Base-by-base conservation (phyloP, 225 moss, liverwort and hornwort species). In the Pseudisothecium myosuroides region DNA sequence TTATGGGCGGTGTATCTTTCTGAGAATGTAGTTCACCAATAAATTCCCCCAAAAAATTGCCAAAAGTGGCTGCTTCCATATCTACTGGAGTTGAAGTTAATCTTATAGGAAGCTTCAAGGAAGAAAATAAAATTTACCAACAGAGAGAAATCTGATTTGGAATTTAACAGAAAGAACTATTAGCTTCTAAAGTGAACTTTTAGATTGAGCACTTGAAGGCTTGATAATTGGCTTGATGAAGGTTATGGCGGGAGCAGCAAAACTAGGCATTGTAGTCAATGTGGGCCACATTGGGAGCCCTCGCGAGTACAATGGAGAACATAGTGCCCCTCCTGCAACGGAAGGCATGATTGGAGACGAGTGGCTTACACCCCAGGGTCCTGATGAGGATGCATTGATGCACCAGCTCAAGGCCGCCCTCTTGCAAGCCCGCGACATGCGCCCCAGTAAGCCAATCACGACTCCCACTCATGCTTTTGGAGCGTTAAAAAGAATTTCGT, bases 321-420 rank as follows among this genome's bases (percentile, higher is more conserved):
- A 76, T 32, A 47, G 85, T 66, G 83, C 65, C 21, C 83, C 91
- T 80, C 83, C 83, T 72, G 87, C 94, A 54, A 67, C 87, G 22
- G 91, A 94, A 76, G 94, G 94, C 61, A 87, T 54, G 86, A 54
- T 93, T 65, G 85, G 88, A 63, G 91, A 91, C 52, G 93, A 95
- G 87, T 96, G 97, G 95, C 91, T 94, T 37, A 93, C 92, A 71
- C 92, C 95, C 29, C 91, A 93, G 65, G 90, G 82, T 88, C 93
- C 92, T 69, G 94, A 96, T 76, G 96, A 96, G 83, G 95, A 96
- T 91, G 93, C 93, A 54, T 91, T 92, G 83, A 90, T 97, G 84
- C 95, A 95, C 90, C 95, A 96, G 90, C 94, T 97, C 64, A 96
- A 95, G 81, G 93, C 94, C 74, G 88, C 92, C 69, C 97, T 97